A percentile compares a stretch with the other conserved stretches of the same genome.
These are phyloP conservation scores for Camelina hispida DNA, from an alignment of 345 rosid genomes.

Conservation along the genomic window DNA sequence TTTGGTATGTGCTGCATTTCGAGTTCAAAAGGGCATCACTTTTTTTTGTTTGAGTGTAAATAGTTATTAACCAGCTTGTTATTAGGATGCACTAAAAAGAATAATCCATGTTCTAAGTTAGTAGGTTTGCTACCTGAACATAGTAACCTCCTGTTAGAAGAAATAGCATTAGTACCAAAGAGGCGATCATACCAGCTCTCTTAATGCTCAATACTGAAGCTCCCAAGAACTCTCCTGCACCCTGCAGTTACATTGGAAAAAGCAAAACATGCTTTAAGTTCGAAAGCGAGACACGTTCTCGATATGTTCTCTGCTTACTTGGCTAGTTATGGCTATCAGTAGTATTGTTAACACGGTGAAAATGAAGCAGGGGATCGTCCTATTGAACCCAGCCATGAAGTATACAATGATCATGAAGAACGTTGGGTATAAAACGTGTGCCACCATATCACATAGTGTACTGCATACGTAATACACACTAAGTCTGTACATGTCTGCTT, in stretches of 20 bases:
- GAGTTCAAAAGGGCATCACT: constrained; percentile 5
- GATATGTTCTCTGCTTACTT: constrained; percentile 55
- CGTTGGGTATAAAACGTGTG: constrained; percentile 88
- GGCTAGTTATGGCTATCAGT: constrained; percentile 83
- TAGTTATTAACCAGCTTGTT: background rate
- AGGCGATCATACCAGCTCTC: constrained; percentile 91
- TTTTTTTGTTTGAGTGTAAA: constrained; percentile 2
- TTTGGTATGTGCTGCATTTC: constrained; percentile 79
- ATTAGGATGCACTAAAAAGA: constrained; percentile 35
- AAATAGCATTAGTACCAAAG: constrained; percentile 81
- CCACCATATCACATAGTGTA: constrained; percentile 92
- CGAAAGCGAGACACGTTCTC: background rate
- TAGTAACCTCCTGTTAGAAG: constrained; percentile 98
- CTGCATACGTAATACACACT: constrained; percentile 90
- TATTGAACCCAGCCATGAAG: constrained; percentile 95
- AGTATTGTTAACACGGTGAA: constrained; percentile 68
- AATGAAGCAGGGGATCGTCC: constrained; percentile 88
- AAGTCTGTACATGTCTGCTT: constrained; percentile 95
- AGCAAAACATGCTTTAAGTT: background rate
- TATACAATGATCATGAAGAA: constrained; percentile 82
- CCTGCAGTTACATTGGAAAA: constrained; percentile 48
- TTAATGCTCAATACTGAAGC: constrained; percentile 89
- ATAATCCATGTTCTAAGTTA: constrained; percentile 52
- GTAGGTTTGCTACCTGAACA: constrained; percentile 78
- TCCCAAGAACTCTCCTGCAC: constrained; percentile 89